A percentile compares a stretch with the other conserved stretches of the same genome.
These are phyloP conservation scores for Coemansia sp. DNA, from an alignment of 192 early-diverging fungal genomes.

Conservation along the genomic window DNA sequence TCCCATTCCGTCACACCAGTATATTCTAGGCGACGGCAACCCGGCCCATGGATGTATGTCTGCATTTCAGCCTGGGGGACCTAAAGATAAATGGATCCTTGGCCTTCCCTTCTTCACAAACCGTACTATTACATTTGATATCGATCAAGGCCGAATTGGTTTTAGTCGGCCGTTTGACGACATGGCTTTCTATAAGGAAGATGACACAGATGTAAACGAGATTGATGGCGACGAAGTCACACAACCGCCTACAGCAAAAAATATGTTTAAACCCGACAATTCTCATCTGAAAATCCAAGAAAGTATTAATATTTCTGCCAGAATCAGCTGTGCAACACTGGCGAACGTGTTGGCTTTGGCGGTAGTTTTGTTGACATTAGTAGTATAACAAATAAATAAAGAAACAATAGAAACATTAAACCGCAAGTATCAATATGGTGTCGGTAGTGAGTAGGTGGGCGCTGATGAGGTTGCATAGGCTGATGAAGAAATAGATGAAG, in stretches of 20 bases:
- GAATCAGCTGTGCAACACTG: too few relatives aligned
- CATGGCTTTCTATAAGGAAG: background rate
- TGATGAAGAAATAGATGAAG: constrained; percentile 4
- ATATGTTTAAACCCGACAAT: too few relatives aligned
- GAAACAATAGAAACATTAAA: too few relatives aligned
- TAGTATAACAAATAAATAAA: too few relatives aligned
- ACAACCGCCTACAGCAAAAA: background rate
- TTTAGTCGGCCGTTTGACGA: constrained; percentile 13
- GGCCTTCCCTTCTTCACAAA: constrained; percentile 47
- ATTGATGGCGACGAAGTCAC: background rate
- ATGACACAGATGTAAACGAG: background rate
- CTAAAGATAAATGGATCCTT: constrained; percentile 43
- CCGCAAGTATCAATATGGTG: too few relatives aligned
- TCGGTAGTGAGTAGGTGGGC: background rate
- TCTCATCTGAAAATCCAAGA: too few relatives aligned
- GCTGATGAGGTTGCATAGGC: background rate
- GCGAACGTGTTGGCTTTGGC: too few relatives aligned
- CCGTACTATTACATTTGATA: constrained; percentile 41
- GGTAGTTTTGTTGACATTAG: too few relatives aligned
- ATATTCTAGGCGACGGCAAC: constrained; percentile 37
- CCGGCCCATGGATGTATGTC: constrained; percentile 47
- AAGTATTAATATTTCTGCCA: too few relatives aligned
- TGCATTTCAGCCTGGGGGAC: constrained; percentile 45
- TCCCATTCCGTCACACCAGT: constrained; percentile 31
- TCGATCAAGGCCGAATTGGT: constrained; percentile 41